These are phyloP conservation scores for Collybia sp. DNA, from an alignment of 768 basidiomycete species.

Conservation along the genomic window DNA sequence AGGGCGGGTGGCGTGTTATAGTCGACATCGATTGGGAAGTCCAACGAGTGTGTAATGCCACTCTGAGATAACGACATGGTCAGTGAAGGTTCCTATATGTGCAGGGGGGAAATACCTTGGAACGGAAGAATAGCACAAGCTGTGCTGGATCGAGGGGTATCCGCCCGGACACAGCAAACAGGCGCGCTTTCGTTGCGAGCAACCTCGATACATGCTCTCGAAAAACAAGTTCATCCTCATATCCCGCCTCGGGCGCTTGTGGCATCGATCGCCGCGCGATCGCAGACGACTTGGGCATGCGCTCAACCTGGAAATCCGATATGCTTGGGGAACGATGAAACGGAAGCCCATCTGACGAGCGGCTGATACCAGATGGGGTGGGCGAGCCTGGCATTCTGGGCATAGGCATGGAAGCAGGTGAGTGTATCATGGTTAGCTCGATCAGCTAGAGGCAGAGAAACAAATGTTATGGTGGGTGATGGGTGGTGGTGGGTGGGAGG, in stretches of 20 bases:
- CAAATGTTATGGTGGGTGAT: no score
- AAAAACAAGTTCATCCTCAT: constrained; percentile 48
- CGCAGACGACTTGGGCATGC: constrained; percentile 31
- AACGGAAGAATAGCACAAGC: constrained; percentile 72
- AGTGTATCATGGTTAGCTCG: constrained; percentile 3
- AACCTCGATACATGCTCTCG: constrained; percentile 52
- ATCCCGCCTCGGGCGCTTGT: constrained; percentile 18
- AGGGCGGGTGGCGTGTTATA: constrained; percentile 73
- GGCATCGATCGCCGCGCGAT: constrained; percentile 27
- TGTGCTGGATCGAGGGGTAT: constrained; percentile 67
- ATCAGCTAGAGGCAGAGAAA: not conserved
- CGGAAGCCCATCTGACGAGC: constrained; percentile 20
- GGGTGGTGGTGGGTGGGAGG: no score
- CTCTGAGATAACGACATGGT: constrained; percentile 36
- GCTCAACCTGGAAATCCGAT: constrained; percentile 67
- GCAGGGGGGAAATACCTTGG: constrained; percentile 46
- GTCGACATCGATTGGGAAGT: constrained; percentile 77
- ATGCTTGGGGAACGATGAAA: constrained; percentile 36
- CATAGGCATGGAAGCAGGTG: constrained; percentile 10
- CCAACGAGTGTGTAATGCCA: constrained; percentile 74
- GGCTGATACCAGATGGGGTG: constrained; percentile 17
- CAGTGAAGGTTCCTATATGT: not conserved
- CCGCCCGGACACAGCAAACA: constrained; percentile 62
- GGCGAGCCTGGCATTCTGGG: constrained; percentile 20
- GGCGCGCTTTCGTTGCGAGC: constrained; percentile 52